Conservation (phyloP, 2,329 filamentous ascomycete species). For the Cordyceps cateniannulata region DNA sequence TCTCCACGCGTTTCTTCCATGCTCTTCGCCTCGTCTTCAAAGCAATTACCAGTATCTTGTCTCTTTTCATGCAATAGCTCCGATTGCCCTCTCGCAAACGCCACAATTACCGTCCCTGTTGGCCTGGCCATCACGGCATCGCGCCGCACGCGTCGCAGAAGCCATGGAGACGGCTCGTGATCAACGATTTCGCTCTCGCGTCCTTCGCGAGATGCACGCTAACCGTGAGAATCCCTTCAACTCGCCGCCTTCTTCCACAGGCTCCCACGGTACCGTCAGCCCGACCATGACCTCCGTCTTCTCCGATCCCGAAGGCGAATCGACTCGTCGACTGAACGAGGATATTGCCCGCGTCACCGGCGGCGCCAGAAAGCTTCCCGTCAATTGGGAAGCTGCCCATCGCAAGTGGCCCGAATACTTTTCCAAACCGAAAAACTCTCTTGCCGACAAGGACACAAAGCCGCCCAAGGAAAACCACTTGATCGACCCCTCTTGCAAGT, state of each 20-base stretch:
- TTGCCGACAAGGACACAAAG: conserved; percentile 26
- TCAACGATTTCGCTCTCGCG: conserved; percentile 40
- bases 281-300: conserved; percentile 48
- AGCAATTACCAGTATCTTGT: conserved; percentile 1
- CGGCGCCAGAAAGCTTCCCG: conserved; percentile 30
- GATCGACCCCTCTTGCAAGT: conserved; percentile 28
- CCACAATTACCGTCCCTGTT: background rate
- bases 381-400: conserved; percentile 40
- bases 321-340: conserved; percentile 44
- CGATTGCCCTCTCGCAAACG: background rate
- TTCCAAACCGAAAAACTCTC: conserved; percentile 30
- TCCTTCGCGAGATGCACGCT: conserved; percentile 45
- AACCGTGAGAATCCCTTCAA: conserved; percentile 51
- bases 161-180: conserved; percentile 37
- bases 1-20: background rate
- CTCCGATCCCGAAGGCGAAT: conserved; percentile 47
- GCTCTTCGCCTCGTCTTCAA: background rate
- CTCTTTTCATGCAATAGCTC: conserved; percentile 5
- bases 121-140: conserved; percentile 4
- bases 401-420: conserved; percentile 49
- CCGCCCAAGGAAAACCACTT: conserved; percentile 42
- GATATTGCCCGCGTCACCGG: conserved; percentile 39
- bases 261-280: conserved; percentile 50
- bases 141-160: conserved; percentile 20
- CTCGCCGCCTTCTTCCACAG: conserved; percentile 52